Conservation (phyloP, 176 grass and related monocot species). For the Avena atlantica region DNA sequence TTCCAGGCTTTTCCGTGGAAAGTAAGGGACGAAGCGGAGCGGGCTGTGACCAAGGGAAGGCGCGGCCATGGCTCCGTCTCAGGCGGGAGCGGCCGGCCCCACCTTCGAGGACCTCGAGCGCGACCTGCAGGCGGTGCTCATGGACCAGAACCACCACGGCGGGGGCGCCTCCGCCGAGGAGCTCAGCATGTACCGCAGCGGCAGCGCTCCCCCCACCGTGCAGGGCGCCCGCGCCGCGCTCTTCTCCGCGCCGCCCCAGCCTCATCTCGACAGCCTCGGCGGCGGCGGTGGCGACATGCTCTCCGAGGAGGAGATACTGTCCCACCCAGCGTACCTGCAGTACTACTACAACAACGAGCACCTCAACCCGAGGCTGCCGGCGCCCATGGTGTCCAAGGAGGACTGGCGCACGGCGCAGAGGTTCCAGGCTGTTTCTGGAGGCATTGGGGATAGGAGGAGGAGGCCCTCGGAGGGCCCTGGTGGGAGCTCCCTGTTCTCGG, state of each 20-base stretch:
- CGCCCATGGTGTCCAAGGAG: constrained; percentile 80
- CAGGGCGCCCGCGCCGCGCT: constrained; percentile 80
- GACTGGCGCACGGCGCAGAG: constrained; percentile 80
- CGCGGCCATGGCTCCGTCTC: constrained; percentile 50
- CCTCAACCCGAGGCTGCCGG: constrained; percentile 86
- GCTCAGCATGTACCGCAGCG: constrained; percentile 79
- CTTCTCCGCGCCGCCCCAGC: constrained; percentile 15
- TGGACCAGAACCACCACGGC: constrained; percentile 68
- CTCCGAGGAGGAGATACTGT: constrained; percentile 75
- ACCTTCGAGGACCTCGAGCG: constrained; percentile 82
- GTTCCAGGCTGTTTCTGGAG: constrained; percentile 61
- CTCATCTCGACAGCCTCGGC: constrained; percentile 1
- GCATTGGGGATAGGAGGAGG: constrained; percentile 71
- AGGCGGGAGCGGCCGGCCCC: constrained; percentile 47
- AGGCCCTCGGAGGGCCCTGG: constrained; percentile 36
- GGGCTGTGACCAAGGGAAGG: background rate
- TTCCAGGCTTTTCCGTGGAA: constrained; percentile 32
- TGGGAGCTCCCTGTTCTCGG: constrained; percentile 67
- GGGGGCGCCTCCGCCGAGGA: constrained; percentile 41
- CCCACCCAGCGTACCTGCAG: constrained; percentile 72
- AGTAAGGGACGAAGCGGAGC: background rate
- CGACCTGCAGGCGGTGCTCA: constrained; percentile 75
- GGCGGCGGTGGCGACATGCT: constrained; percentile 22
- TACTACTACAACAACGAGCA: constrained; percentile 94
- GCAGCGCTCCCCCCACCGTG: constrained; percentile 88